Percentiles rank a stretch among this genome's conserved stretches.
These are phyloP conservation scores for Hysterangium stoloniferum DNA, from an alignment of 768 basidiomycete species.

Conservation along the genomic window DNA sequence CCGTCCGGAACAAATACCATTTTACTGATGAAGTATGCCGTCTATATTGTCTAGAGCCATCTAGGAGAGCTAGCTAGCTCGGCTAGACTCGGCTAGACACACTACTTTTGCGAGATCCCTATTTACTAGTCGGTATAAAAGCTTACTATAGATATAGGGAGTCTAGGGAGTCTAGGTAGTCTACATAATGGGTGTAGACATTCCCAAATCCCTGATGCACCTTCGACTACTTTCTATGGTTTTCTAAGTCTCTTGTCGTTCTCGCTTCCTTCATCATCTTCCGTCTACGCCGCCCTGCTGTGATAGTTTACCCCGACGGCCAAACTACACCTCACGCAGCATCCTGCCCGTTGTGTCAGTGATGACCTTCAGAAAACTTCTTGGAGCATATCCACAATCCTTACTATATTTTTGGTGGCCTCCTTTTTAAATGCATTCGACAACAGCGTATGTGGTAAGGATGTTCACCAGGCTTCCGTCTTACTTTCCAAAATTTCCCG, in stretches of 20 bases:
- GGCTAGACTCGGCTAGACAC: too few species aligned
- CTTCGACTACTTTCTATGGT: too few species aligned
- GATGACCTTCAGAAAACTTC: slow-evolving; percentile 8
- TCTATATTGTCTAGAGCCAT: too few species aligned
- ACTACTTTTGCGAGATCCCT: too few species aligned
- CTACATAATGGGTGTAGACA: too few species aligned
- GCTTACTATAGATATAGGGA: too few species aligned
- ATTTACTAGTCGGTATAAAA: too few species aligned
- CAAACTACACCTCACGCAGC: neutral
- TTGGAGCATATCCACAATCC: neutral
- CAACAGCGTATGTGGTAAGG: slow-evolving; percentile 25
- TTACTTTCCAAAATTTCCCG: slow-evolving; percentile 17
- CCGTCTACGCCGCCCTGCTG: neutral
- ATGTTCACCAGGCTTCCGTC: slow-evolving; percentile 23
- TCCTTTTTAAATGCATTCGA: slow-evolving; percentile 8
- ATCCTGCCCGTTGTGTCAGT: slow-evolving; percentile 8
- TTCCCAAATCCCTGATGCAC: too few species aligned
- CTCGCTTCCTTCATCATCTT: neutral
- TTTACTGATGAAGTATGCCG: too few species aligned
- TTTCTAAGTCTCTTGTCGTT: neutral
- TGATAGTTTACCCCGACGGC: slow-evolving; percentile 9
- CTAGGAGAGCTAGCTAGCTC: too few species aligned
- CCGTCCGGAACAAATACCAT: too few species aligned
- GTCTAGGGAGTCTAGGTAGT: too few species aligned
- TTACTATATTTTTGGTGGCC: neutral